Conservation (phyloP, 345 rosid species). For the Psidium friedrichsthalianum region DNA sequence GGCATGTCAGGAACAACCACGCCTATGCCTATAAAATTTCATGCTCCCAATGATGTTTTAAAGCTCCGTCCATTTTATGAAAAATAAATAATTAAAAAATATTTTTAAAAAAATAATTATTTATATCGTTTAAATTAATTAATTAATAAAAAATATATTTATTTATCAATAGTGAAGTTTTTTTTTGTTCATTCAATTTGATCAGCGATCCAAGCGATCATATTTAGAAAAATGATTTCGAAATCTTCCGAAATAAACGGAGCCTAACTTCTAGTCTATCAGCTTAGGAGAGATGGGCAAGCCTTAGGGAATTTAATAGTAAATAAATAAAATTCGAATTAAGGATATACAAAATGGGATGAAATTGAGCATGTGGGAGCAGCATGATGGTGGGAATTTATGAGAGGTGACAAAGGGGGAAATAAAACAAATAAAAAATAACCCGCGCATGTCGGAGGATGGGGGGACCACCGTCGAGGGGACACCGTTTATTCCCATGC, state of each 20-base stretch:
- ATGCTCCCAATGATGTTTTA: background rate
- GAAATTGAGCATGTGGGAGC: background rate
- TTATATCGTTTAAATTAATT: too few species aligned
- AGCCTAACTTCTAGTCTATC: background rate
- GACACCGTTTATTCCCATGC: background rate
- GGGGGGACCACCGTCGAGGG: background rate
- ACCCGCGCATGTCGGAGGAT: background rate
- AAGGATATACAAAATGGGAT: background rate
- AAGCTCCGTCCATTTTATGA: too few species aligned
- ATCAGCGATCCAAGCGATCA: too few species aligned
- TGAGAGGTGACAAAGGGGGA: background rate
- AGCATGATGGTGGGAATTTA: background rate
- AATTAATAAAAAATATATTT: too few species aligned
- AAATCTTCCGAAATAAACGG: too few species aligned
- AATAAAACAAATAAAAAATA: background rate
- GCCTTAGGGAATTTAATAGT: background rate
- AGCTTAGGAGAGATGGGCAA: background rate
- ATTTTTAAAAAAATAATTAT: fast-evolving
- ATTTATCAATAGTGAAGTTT: too few species aligned
- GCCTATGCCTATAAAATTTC: background rate
- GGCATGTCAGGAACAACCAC: background rate
- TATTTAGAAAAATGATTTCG: too few species aligned
- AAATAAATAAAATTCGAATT: background rate
- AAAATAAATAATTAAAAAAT: too few species aligned
- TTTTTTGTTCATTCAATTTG: too few species aligned